phyloP scores from a whole-genome alignment of 768 basidiomycete genomes.

The Lactarius sp. region DNA sequence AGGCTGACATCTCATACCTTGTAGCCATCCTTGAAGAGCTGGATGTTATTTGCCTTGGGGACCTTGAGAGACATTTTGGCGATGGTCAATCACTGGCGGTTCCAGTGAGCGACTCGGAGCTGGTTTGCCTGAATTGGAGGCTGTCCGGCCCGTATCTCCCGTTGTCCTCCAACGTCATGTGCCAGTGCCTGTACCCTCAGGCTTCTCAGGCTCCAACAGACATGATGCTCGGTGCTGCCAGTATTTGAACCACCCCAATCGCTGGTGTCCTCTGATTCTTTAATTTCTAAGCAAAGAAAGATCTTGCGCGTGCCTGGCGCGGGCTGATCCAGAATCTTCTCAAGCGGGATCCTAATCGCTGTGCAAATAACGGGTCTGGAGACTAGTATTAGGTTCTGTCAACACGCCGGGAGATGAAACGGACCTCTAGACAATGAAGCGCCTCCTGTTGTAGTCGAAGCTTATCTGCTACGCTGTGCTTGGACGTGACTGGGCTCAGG shows the following conservation, averaged over 20 bases:
- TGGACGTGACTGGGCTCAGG: neutral
- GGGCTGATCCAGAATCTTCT: neutral
- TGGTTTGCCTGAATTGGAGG: neutral
- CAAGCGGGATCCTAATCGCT: neutral
- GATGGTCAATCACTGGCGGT: neutral
- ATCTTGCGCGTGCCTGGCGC: neutral
- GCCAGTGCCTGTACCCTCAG: too few species aligned
- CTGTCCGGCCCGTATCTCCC: slow-evolving; percentile 1
- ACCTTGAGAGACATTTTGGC: slow-evolving; percentile 84
- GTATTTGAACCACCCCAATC: neutral
- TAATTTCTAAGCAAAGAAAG: neutral
- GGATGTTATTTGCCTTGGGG: slow-evolving; percentile 80
- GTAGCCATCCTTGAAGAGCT: slow-evolving; percentile 97
- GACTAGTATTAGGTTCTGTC: slow-evolving; percentile 9
- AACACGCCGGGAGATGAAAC: neutral
- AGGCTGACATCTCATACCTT: slow-evolving; percentile 49
- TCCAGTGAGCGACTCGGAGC: neutral
- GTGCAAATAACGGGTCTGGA: neutral
- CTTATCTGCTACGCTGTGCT: neutral
- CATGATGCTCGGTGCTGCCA: too few species aligned
- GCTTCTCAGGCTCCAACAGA: too few species aligned
- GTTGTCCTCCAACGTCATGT: neutral
- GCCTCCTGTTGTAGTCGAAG: neutral
- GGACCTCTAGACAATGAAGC: neutral
- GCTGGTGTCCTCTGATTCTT: neutral